These are phyloP conservation scores for Carpinus viminea DNA, from an alignment of 306 rosid species.

Conservation along the genomic window DNA sequence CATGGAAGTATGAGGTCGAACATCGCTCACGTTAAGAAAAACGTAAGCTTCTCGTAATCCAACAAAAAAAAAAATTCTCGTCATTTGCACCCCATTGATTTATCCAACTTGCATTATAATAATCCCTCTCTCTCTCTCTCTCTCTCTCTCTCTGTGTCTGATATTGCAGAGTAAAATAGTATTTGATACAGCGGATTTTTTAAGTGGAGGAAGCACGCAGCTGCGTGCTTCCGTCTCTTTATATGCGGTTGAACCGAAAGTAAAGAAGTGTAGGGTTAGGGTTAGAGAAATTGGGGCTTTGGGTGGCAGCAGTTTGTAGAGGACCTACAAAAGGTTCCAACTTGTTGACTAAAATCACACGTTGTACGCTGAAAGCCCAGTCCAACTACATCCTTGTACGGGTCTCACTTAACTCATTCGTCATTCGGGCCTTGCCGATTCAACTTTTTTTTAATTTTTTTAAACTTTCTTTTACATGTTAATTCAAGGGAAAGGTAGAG, in stretches of 20 bases:
- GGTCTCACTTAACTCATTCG: background rate
- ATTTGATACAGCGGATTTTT: background rate
- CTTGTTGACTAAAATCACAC: background rate
- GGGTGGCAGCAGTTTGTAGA: background rate
- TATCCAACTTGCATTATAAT: constrained; percentile 10
- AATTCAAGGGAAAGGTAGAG: too few species aligned
- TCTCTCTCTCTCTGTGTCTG: too few species aligned
- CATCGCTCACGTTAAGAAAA: constrained; percentile 40
- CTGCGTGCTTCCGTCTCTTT: background rate
- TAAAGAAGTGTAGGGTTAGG: background rate
- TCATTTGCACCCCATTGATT: constrained; percentile 33
- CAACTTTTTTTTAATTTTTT: too few species aligned
- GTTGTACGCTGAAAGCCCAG: background rate
- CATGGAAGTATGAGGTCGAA: constrained; percentile 69
- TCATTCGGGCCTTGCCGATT: background rate
- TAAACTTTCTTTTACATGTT: too few species aligned
- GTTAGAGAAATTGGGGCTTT: background rate
- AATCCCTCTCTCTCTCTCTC: background rate
- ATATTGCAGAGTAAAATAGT: background rate
- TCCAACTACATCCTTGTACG: background rate
- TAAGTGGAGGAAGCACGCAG: background rate
- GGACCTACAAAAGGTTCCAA: too few species aligned
- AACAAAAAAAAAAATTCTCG: constrained; percentile 22
- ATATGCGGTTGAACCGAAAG: background rate
- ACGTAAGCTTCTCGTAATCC: constrained; percentile 52